These are phyloP conservation scores for Hypoxylon lenormandii DNA, from an alignment of 495 filamentous ascomycete genomes.

Conservation along the genomic window DNA sequence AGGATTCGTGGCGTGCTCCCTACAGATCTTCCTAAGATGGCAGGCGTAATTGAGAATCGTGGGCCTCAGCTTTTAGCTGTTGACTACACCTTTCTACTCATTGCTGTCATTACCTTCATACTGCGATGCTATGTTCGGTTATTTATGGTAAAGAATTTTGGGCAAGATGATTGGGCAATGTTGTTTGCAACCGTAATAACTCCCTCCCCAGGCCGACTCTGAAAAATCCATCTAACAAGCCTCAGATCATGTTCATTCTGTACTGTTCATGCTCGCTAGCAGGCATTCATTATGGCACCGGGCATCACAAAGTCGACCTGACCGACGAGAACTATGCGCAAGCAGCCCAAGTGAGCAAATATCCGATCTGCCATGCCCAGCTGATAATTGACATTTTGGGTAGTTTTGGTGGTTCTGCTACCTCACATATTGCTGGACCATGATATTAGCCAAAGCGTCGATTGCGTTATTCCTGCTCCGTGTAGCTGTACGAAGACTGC, in stretches of 20 bases:
- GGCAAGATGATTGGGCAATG: constrained; percentile 37
- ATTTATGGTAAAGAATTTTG: constrained; percentile 22
- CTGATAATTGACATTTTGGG: constrained; percentile 4
- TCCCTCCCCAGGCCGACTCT: not conserved
- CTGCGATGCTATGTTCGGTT: constrained; percentile 27
- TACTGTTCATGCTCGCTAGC: constrained; percentile 16
- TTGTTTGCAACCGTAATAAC: constrained; percentile 7
- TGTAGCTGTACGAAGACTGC: constrained; percentile 31
- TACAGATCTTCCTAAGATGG: not conserved
- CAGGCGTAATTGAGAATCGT: constrained; percentile 22
- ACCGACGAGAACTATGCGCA: not conserved
- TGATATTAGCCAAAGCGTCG: constrained; percentile 49
- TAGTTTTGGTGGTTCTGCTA: constrained; percentile 48
- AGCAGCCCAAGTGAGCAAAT: constrained; percentile 27
- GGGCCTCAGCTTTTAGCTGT: constrained; percentile 41
- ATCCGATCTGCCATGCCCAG: no score
- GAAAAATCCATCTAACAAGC: not conserved
- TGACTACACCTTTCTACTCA: constrained; percentile 24
- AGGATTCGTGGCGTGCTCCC: no score
- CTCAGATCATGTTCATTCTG: constrained; percentile 32
- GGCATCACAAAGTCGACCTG: constrained; percentile 35
- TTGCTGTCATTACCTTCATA: constrained; percentile 16
- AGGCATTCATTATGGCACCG: constrained; percentile 40
- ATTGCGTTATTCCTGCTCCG: constrained; percentile 52
- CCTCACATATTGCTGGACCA: constrained; percentile 37